Evolutionary conservation across 2,329 filamentous ascomycete species (phyloP), one percentile per base, ranked within the genome.

Genomic region (Septoria petroselini): DNA sequence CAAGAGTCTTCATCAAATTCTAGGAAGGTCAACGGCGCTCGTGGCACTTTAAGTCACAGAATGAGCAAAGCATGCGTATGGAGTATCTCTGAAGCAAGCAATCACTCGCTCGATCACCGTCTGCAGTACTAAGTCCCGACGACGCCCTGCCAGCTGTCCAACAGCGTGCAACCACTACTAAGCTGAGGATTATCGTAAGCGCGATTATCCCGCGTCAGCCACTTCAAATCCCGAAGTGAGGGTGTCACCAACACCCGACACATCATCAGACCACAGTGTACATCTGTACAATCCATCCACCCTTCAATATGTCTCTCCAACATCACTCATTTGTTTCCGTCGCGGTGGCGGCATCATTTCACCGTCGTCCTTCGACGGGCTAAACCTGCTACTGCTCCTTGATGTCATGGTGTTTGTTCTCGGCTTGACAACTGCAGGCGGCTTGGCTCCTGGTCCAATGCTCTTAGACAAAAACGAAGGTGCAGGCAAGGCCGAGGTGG

Each of bases 321-420:
- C 45, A 52, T 66, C 66, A 21, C 58, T 63, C 53, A 58, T 54
- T 44, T 58, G 48, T 46, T 74, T 72, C 50, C 72, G 65, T 45
- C 70, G 69, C 7, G 75, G 71, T 14, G 73, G 74, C 23, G 73
- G 71, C 71, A 76, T 77, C 57, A 54, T 73, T 65, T 43, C 50
- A 17, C 37, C 48, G 9, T 45, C 48, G 11, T 47, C 54, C 34
- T 39, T 51, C n/a, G 42, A 31, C 17, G 52, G 48, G 29, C 46
- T 49, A 43, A 52, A 53, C 9, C 29, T 41, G 34, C 53, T 59
- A 43, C 58, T 58, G 30, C 50, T 52, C 34, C 56, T 25, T n/a
- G 55, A 56, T 7, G 35, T 39, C 5, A 48, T 41, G 1, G 49
- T 54, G 29, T 42, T 58, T 15, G 50, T 44, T 30, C 45, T 44